Conservation (phyloP, 2,329 filamentous ascomycete species). For the Ambrosiella beaveri region DNA sequence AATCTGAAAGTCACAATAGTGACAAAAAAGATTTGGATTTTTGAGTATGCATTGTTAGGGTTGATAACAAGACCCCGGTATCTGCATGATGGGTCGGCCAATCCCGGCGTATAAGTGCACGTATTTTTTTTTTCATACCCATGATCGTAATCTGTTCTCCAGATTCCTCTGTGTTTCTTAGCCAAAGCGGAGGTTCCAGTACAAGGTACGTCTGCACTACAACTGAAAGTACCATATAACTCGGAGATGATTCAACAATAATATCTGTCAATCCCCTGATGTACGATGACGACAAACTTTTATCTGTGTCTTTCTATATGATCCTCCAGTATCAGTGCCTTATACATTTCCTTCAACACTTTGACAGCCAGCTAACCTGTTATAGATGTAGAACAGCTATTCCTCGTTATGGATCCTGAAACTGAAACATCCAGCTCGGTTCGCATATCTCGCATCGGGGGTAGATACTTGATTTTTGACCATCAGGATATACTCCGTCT, state of each 20-base stretch:
- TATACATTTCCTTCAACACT: background rate
- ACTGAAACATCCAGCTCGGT: conserved; percentile 24
- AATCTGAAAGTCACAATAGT: conserved; percentile 1
- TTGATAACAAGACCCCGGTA: background rate
- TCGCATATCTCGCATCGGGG: conserved; percentile 63
- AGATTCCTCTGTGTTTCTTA: background rate
- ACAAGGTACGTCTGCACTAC: background rate
- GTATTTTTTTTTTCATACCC: background rate
- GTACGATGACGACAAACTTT: conserved; percentile 24
- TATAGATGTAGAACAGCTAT: conserved; percentile 7
- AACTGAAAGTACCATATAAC: background rate
- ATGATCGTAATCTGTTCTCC: background rate
- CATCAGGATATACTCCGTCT: conserved; percentile 61
- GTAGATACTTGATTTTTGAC: conserved; percentile 80
- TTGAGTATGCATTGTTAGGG: background rate
- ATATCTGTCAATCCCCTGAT: conserved; percentile 45
- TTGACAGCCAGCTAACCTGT: conserved; percentile 4
- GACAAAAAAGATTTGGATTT: conserved; percentile 26
- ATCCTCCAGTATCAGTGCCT: conserved; percentile 2
- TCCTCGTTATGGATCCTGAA: background rate
- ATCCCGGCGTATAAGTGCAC: background rate
- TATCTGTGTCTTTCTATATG: conserved; percentile 13
- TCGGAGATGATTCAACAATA: conserved; percentile 10
- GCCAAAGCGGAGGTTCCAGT: background rate
- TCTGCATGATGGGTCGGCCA: background rate